Evolutionary conservation across 2,329 filamentous ascomycete genomes (phyloP).

Genomic region (Scedosporium apiospermum): DNA sequence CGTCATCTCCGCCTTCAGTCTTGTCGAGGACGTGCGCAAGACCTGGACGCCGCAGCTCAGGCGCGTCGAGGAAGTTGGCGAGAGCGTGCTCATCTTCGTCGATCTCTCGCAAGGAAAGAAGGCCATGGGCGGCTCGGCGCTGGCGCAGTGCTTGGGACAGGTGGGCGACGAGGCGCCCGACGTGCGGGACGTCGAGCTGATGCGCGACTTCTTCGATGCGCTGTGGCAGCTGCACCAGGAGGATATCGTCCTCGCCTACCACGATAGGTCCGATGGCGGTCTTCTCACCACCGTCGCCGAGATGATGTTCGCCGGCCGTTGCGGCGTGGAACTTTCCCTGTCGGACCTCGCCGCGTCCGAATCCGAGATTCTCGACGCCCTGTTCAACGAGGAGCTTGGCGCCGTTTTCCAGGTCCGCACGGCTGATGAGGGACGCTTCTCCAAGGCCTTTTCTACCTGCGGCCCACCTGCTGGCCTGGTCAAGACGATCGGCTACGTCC

Average conservation of each 20-base stretch:
- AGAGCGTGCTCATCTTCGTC: constrained; percentile 81
- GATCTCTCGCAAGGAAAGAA: constrained; percentile 76
- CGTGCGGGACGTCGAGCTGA: constrained; percentile 68
- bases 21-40: constrained; percentile 70
- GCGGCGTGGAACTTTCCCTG: constrained; percentile 69
- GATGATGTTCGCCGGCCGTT: constrained; percentile 97
- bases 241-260: constrained; percentile 73
- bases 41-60: constrained; percentile 92
- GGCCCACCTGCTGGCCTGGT: constrained; percentile 75
- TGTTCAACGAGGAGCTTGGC: constrained; percentile 95
- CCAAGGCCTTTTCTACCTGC: constrained; percentile 82
- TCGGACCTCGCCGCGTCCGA: constrained; percentile 47
- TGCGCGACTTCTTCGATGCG: constrained; percentile 89
- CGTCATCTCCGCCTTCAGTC: constrained; percentile 82
- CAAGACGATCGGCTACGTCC: constrained; percentile 72
- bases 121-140: constrained; percentile 79
- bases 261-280: constrained; percentile 89
- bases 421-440: constrained; percentile 75
- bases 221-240: constrained; percentile 54
- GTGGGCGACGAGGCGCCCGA: constrained; percentile 80
- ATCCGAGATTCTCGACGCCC: constrained; percentile 58
- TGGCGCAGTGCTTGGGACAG: constrained; percentile 82
- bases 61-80: constrained; percentile 76
- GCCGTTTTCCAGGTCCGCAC: constrained; percentile 92
- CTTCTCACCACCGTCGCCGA: constrained; percentile 83